Conservation (phyloP, 495 filamentous ascomycete species). For the Xanthoparmelia taractica region DNA sequence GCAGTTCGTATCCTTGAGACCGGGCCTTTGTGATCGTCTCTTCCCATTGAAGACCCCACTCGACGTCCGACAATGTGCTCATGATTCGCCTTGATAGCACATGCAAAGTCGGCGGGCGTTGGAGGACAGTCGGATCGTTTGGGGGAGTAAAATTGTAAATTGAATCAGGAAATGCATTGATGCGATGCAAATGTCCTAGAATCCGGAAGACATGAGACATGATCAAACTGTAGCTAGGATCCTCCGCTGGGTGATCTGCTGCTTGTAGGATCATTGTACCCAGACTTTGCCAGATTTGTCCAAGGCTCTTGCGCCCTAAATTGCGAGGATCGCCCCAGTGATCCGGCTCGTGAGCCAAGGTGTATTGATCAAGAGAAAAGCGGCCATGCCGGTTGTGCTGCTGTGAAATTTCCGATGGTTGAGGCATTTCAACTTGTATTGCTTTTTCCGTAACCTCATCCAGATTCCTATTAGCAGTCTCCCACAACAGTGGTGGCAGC, state of each 20-base stretch:
- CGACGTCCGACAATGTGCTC: slow-evolving; percentile 55
- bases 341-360: slow-evolving; percentile 2
- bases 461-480: slow-evolving; percentile 28
- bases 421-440: slow-evolving; percentile 6
- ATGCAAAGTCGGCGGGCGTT: slow-evolving; percentile 51
- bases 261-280: slow-evolving; percentile 49
- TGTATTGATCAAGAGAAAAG: slow-evolving; percentile 5
- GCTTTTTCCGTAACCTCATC: slow-evolving; percentile 30
- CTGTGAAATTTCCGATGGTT: background rate
- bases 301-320: slow-evolving; percentile 29
- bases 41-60: slow-evolving; percentile 46
- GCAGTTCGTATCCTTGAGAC: slow-evolving; percentile 39
- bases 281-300: slow-evolving; percentile 44
- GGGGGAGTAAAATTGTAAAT: slow-evolving; percentile 46
- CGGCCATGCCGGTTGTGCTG: background rate
- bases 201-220: slow-evolving; percentile 52
- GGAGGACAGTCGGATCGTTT: slow-evolving; percentile 34
- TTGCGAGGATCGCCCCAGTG: background rate
- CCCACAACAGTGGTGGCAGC: slow-evolving; percentile 25
- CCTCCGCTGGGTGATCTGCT: slow-evolving; percentile 35
- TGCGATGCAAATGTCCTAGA: slow-evolving; percentile 54
- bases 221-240: slow-evolving; percentile 33
- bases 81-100: slow-evolving; percentile 51
- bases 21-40: slow-evolving; percentile 34
- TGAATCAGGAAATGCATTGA: slow-evolving; percentile 47